A percentile compares a stretch with the other conserved stretches of the same genome.
Evolutionary conservation across 306 rosid species (phyloP).

Genomic region (Cicer judaicum): DNA sequence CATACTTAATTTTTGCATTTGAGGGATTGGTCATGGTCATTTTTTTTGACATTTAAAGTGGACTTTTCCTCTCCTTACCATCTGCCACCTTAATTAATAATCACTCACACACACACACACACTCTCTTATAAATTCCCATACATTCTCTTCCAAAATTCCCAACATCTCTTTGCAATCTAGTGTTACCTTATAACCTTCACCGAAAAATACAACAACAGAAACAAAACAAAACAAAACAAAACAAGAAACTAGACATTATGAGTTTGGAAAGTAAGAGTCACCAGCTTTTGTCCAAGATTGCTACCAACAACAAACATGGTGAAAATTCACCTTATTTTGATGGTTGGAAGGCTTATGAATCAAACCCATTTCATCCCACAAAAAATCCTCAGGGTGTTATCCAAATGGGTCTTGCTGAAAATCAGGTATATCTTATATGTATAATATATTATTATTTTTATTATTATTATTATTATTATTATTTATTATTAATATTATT

Average conservation of each 20-base stretch:
- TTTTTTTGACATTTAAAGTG: constrained; percentile 36
- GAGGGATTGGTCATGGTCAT: constrained; percentile 8
- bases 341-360: constrained; percentile 95
- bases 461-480: background rate
- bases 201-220: background rate
- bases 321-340: constrained; percentile 82
- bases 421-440: constrained; percentile 62
- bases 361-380: constrained; percentile 69
- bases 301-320: constrained; percentile 76
- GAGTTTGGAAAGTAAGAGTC: constrained; percentile 36
- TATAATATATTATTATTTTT: background rate
- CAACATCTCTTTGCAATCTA: constrained; percentile 9
- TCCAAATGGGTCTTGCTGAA: constrained; percentile 98
- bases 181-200: constrained; percentile 7
- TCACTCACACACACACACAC: background rate
- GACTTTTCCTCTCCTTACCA: constrained; percentile 39
- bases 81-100: background rate
- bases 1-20: background rate
- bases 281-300: constrained; percentile 63
- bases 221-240: background rate
- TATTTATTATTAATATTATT: background rate
- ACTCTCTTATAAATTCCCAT: constrained; percentile 39
- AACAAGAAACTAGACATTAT: constrained; percentile 29
- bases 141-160: constrained; percentile 6
- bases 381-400: constrained; percentile 72